Evolutionary conservation across 1,139 yeast species (phyloP).

Genomic region (Geotrichum klebahnii): DNA sequence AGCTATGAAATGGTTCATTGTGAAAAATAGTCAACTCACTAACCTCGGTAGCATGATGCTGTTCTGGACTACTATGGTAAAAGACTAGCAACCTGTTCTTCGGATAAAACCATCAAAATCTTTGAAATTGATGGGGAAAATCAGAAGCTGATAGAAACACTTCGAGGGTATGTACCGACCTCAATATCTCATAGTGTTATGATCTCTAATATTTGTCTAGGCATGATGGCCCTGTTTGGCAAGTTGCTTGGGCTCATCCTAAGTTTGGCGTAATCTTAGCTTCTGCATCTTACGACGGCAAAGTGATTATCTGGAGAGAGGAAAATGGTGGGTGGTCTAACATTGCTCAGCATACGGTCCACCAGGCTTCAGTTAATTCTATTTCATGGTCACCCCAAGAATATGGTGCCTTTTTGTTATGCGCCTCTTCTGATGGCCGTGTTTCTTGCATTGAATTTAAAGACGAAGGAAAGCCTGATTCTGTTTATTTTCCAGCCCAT

Average conservation of each 20-base stretch:
- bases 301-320: slow-evolving; percentile 91
- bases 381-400: slow-evolving; percentile 98
- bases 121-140: slow-evolving; percentile 86
- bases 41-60: slow-evolving; percentile 65
- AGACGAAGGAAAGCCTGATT: slow-evolving; percentile 79
- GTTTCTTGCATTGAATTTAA: slow-evolving; percentile 87
- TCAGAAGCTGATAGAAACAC: slow-evolving; percentile 66
- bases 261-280: slow-evolving; percentile 94
- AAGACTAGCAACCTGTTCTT: slow-evolving; percentile 89
- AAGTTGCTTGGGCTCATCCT: slow-evolving; percentile 98
- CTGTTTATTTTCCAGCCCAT: slow-evolving; percentile 70
- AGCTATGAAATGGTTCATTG: slow-evolving; percentile 24
- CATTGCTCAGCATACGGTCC: slow-evolving; percentile 82
- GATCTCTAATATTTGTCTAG: slow-evolving; percentile 24
- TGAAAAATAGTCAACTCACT: not conserved
- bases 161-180: slow-evolving; percentile 48
- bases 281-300: slow-evolving; percentile 92
- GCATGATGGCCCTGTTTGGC: slow-evolving; percentile 99
- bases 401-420: slow-evolving; percentile 83
- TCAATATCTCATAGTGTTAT: not conserved
- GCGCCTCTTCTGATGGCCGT: slow-evolving; percentile 90
- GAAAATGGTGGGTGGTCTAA: slow-evolving; percentile 85
- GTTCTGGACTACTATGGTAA: slow-evolving; percentile 94
- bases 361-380: slow-evolving; percentile 90
- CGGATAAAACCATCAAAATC: slow-evolving; percentile 89